phyloP scores from a whole-genome alignment of 2,329 filamentous ascomycete genomes.

The Colletotrichum cuscutae region DNA sequence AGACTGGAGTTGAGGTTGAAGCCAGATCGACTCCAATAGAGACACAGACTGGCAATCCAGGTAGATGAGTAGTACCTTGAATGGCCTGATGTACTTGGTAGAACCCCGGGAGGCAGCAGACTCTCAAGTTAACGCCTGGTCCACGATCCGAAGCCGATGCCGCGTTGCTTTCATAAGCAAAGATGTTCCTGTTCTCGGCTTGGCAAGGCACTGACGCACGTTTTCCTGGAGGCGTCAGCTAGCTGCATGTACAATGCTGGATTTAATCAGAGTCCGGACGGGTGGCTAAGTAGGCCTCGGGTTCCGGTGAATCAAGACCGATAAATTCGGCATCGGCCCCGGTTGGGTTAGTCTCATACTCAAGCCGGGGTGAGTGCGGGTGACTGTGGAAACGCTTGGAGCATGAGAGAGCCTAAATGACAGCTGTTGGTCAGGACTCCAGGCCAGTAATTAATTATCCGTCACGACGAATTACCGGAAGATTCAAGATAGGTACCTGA shows the following conservation, averaged over 20 bases:
- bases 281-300: background rate
- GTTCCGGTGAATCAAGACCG: background rate
- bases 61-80: background rate
- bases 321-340: slow-evolving; percentile 11
- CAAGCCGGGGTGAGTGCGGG: background rate
- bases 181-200: background rate
- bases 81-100: background rate
- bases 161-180: background rate
- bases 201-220: background rate
- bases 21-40: background rate
- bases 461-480: background rate
- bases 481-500: background rate
- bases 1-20: background rate
- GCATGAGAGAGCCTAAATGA: background rate
- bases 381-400: slow-evolving; percentile 13
- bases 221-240: background rate
- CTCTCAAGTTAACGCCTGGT: no score
- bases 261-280: background rate
- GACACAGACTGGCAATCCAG: background rate
- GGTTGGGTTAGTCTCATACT: background rate
- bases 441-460: background rate
- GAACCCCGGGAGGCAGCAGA: background rate
- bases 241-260: background rate
- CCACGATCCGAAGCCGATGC: background rate
- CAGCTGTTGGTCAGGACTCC: background rate